phyloP scores from a whole-genome alignment of 257 asterid genomes.

The Capsicum baccatum region DNA sequence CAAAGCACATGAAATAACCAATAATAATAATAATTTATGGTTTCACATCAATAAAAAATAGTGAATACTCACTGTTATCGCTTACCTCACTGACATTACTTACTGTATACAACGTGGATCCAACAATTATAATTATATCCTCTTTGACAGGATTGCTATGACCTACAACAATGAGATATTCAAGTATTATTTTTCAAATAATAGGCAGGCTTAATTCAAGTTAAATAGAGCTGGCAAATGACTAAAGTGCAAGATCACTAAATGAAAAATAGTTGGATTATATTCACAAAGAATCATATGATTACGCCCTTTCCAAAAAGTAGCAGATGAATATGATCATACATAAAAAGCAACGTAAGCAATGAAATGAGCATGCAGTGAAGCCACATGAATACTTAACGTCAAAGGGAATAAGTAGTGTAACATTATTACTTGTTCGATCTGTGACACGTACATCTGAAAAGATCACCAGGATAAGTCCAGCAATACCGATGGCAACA shows the following conservation, averaged over 20 bases:
- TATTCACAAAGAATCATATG: neutral
- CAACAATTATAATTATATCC: no score
- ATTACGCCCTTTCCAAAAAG: neutral
- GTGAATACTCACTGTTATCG: no score
- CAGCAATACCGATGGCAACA: constrained; percentile 71
- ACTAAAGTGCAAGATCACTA: neutral
- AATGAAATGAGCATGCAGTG: constrained; percentile 7
- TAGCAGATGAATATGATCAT: neutral
- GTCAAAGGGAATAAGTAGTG: constrained; percentile 11
- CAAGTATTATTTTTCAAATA: constrained; percentile 26
- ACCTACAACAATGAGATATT: neutral
- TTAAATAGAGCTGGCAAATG: neutral
- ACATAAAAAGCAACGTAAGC: neutral
- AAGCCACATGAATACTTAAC: neutral
- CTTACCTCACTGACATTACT: no score
- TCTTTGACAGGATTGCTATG: no score
- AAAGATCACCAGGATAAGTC: constrained; percentile 74
- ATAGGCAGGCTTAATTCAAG: neutral
- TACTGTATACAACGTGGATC: no score
- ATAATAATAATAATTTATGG: no score
- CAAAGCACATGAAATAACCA: no score
- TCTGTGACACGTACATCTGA: constrained; percentile 88
- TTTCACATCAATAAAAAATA: no score
- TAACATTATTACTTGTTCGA: constrained; percentile 58
- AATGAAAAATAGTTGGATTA: neutral